Evolutionary conservation across 1,284 basidiomycete species (phyloP), one percentile per base, ranked within the genome.

Genomic region (Irpex sp.): DNA sequence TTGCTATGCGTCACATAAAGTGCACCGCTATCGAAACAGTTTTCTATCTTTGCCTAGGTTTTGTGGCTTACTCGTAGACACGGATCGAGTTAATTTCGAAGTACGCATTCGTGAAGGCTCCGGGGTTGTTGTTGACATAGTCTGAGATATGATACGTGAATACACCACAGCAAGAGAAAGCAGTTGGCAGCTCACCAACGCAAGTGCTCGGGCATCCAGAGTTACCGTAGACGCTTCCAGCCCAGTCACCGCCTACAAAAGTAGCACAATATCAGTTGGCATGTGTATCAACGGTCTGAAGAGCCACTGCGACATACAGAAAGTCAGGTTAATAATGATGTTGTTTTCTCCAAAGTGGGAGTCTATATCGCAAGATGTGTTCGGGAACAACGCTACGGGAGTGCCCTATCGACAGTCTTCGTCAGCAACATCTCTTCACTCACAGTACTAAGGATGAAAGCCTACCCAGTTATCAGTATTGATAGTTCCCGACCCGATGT

Each of bases 281-380:
- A 34, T 40, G 2, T 8, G 13, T 34, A 34, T 54, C 36, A 60
- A 40, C 15, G 26, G 36, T 6, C 40, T 2, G 15, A 11, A 44
- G 36, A 59, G 19, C 17, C 15, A 3, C 5, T 26, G 49, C 11
- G 37, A 2, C 44, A 3, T 17, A 26, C 83, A 78, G 65, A 78
- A 74, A 31, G 73, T 76, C 62, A 79, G 66, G 68, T 86, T 83
- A 68, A 87, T 84, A 54, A 86, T 77, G 63, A 86, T 85, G 56
- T 84, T 82, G 65, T 86, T 79, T 4, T 78, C 72, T 9, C 79
- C 81, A 69, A 88, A 85, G 57, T 81, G 76, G 1, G 72, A 75
- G 17, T 69, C 71, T 52, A 86, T 77, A 51, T 81, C 73, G 69
- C 83, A 86, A n/a, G 71, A 70, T 4, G 76, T 80, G 64, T 74